Evolutionary conservation across 108 stramenopile species (phyloP).

Genomic region (Mediolabrus comicus): DNA sequence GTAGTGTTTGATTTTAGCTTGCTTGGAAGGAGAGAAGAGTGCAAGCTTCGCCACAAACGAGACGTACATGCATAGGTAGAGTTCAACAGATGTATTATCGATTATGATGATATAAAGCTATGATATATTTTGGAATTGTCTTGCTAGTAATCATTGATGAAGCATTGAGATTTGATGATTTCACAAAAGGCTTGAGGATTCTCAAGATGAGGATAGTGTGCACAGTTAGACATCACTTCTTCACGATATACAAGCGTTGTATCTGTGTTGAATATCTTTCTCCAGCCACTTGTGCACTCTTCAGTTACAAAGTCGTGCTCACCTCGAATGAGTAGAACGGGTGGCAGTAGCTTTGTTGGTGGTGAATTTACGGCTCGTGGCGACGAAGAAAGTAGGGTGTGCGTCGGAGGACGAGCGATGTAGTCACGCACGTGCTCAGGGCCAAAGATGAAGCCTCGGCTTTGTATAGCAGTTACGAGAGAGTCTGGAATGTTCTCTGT

Average conservation of each 20-base stretch:
- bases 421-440: conserved; percentile 35
- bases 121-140: neutral
- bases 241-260: conserved; percentile 20
- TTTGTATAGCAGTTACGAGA: conserved; percentile 29
- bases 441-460: conserved; percentile 32
- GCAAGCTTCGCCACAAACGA: too few species aligned
- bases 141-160: conserved; percentile 43
- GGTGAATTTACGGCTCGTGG: neutral
- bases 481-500: conserved; percentile 26
- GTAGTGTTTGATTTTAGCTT: too few species aligned
- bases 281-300: conserved; percentile 41
- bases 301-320: conserved; percentile 47
- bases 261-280: conserved; percentile 25
- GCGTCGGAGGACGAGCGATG: conserved; percentile 19
- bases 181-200: conserved; percentile 22
- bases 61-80: too few species aligned
- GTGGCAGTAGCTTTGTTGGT: conserved; percentile 7
- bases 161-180: conserved; percentile 31
- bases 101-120: neutral
- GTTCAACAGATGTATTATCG: too few species aligned
- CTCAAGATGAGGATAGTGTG: conserved; percentile 51
- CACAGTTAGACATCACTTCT: conserved; percentile 36
- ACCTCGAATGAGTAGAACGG: conserved; percentile 43
- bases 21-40: too few species aligned
- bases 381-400: neutral